Evolutionary conservation across 1,284 basidiomycete genomes (phyloP), one percentile per base, ranked within the genome.

Genomic region (Trichosporon faecale): DNA sequence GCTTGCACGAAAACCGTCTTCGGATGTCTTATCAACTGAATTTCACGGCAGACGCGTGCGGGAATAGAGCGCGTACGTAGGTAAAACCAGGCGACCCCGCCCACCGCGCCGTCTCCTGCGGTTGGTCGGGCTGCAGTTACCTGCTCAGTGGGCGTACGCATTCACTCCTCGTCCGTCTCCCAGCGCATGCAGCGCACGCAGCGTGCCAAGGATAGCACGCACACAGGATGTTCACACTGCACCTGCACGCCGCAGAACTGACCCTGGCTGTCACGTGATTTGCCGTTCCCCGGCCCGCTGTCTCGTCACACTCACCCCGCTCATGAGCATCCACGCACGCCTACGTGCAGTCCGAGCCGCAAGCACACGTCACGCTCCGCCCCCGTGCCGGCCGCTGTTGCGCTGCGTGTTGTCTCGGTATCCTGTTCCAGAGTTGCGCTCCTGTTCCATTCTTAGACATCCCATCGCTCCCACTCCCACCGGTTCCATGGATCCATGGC

Each of bases 61-160:
- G 49, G 49, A 25, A 52, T 52, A 52, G 49, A 52, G 49, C 49
- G 49, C 49, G 49, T 52, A 25, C 49, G 49, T 52, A 52, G 49
- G 49, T 52, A 52, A 21, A 4, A 23, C 11, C 7, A 52, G 16
- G 49, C 49, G 21, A 52, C 23, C 21, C 21, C 49, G 49, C 49
- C 49, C 49, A 52, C 49, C 49, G 23, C 49, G 49, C 49, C 49
- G 7, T 25, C 23, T 12, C 49, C 23, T 25, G 49, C 49, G 49
- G 49, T 52, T 52, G 49, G 49, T 52, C 49, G 49, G 12, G 21
- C 21, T 52, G 49, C 49, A 52, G 9, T 18, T 23, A 12, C 16
- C 40, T 52, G 49, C 18, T 6, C 3, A 21, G 2, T 25, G 49
- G 49, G 49, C 49, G 49, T 52, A 52, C 49, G 49, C 49, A 52